Evolutionary conservation across 2,329 filamentous ascomycete genomes (phyloP).

Genomic region (Fusarium sp.): DNA sequence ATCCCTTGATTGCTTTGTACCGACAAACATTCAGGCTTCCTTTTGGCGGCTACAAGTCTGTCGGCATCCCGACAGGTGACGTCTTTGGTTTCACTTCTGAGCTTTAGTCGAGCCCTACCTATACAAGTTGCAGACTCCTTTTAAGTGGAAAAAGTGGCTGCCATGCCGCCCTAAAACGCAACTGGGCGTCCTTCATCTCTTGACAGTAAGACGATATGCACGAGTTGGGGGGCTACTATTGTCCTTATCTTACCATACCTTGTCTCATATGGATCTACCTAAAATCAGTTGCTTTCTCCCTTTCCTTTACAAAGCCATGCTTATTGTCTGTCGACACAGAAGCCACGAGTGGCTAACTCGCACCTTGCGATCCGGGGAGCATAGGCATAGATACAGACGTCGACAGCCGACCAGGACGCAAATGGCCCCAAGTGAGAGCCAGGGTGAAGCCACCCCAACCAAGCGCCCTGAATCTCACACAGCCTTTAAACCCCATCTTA

Average conservation of each 20-base stretch:
- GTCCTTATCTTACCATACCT: slow-evolving; percentile 34
- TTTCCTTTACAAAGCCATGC: background rate
- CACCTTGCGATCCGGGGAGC: slow-evolving; percentile 15
- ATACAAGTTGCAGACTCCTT: slow-evolving; percentile 2
- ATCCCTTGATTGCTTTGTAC: slow-evolving; percentile 5
- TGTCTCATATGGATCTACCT: slow-evolving; percentile 18
- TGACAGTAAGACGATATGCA: slow-evolving; percentile 13
- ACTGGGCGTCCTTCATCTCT: slow-evolving; percentile 20
- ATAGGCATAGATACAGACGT: slow-evolving; percentile 9
- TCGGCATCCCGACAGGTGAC: slow-evolving; percentile 25
- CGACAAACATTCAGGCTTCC: slow-evolving; percentile 17
- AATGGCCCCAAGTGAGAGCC: slow-evolving; percentile 23
- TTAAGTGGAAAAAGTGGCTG: slow-evolving; percentile 5
- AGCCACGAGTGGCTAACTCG: slow-evolving; percentile 4
- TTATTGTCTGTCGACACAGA: slow-evolving; percentile 15
- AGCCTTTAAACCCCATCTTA: slow-evolving; percentile 40
- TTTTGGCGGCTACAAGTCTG: slow-evolving; percentile 6
- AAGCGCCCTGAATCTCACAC: slow-evolving; percentile 49
- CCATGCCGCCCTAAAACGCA: background rate
- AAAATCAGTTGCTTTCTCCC: slow-evolving; percentile 15
- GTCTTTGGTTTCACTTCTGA: slow-evolving; percentile 12
- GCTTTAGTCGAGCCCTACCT: slow-evolving; percentile 13
- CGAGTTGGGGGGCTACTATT: slow-evolving; percentile 14
- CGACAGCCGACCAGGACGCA: slow-evolving; percentile 22
- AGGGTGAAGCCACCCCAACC: slow-evolving; percentile 31